Evolutionary conservation across 2,329 filamentous ascomycete species (phyloP), one percentile per base, ranked within the genome.

Genomic region (Fusarium sp.): DNA sequence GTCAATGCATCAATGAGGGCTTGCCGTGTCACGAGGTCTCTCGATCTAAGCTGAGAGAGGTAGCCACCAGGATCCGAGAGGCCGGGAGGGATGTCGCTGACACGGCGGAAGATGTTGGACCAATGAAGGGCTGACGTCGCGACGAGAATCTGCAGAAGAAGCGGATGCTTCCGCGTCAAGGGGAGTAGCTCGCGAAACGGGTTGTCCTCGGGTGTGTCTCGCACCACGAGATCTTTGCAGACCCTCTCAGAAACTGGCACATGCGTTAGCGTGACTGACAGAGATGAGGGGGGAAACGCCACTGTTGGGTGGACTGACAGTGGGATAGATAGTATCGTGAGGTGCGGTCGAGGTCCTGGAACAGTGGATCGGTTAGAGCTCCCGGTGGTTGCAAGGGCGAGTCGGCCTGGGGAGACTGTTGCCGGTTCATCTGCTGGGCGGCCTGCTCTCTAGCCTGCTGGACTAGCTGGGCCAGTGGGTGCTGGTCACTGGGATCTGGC

Each of bases 211-310:
- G 83, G 82, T 5, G 81, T 82, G 78, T 88, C 87, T 74, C 87
- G 84, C 63, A 86, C 82, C 42, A 88, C 85, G 57, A 91, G 84
- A 74, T 90, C 88, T 78, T 86, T 85, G 79, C 88, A 90, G 65
- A 91, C 82, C 61, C 86, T 80, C 68, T 84, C 77, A 78, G 84
- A 79, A 82, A 88, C 82, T 88, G 61, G 45, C 45, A 63, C 63
- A 63, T 73, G 65, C 71, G 67, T 79, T 79, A 81, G 80, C 68
- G 75, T 72, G 64, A 67, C 64, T 56, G 63, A 61, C 54, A 63
- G 11, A 52, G 50, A 38, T 47, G 54, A 22, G 22, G 65, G 63
- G 35, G 31, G 45, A 52, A 54, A 61, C 45, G 54, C 68, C 63
- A 71, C 71, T 52, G 50, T 72, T 40, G 29, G 67, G 42, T 56